These are phyloP conservation scores for Colletotrichum spinosum DNA, from an alignment of 2,329 filamentous ascomycete genomes.

Conservation along the genomic window DNA sequence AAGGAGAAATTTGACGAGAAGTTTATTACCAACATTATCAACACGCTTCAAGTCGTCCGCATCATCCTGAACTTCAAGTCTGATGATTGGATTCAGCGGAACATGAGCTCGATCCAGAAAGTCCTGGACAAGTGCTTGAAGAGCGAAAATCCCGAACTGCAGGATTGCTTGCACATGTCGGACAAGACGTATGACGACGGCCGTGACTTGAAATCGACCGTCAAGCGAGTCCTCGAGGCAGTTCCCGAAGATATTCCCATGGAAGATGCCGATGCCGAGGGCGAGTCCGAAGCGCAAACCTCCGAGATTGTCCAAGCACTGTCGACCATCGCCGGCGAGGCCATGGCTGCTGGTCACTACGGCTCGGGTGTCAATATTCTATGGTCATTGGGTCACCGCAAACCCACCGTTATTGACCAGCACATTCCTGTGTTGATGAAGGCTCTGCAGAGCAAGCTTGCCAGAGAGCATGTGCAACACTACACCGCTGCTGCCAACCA, in stretches of 20 bases:
- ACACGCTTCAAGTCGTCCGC: constrained; percentile 91
- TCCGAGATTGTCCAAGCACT: constrained; percentile 90
- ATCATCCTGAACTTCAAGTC: constrained; percentile 89
- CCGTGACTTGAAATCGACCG: constrained; percentile 77
- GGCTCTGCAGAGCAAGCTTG: constrained; percentile 89
- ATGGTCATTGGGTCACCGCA: constrained; percentile 89
- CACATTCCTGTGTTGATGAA: constrained; percentile 93
- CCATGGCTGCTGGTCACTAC: constrained; percentile 83
- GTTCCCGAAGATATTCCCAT: constrained; percentile 83
- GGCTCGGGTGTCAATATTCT: constrained; percentile 91
- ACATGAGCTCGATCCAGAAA: constrained; percentile 83
- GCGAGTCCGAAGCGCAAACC: constrained; percentile 81
- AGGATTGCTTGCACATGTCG: constrained; percentile 86
- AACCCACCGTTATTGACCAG: constrained; percentile 87
- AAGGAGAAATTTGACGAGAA: constrained; percentile 85
- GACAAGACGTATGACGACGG: constrained; percentile 78
- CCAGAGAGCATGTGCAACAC: constrained; percentile 89
- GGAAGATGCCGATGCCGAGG: constrained; percentile 84
- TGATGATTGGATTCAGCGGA: constrained; percentile 89
- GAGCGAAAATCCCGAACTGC: constrained; percentile 90
- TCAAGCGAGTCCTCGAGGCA: constrained; percentile 88
- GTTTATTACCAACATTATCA: constrained; percentile 89
- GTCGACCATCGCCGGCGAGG: constrained; percentile 88
- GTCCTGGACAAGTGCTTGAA: constrained; percentile 90
- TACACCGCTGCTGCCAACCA: constrained; percentile 70